Evolutionary conservation across 164 flowering plant species (phyloP), one percentile per base, ranked within the genome.

Genomic region (Umbilicus rupestris): DNA sequence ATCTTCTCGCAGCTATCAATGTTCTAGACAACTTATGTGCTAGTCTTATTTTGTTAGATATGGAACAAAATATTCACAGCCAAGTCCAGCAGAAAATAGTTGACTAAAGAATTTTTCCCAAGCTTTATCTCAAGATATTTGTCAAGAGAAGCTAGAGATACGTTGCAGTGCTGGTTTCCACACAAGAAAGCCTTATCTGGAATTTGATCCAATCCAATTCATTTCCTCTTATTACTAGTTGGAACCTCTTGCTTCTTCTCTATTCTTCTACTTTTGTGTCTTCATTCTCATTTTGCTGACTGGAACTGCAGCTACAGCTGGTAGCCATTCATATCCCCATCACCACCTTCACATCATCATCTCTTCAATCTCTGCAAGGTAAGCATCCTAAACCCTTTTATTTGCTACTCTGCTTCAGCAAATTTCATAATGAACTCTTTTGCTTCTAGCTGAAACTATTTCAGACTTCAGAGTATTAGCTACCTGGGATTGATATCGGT

Each of bases 161-260:
- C 60, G 60, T 47, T 52, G 58, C 58, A 52, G 9, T 29, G 29
- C 29, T 24, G 58, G 58, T 24, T 52, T 52, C 30, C 58, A 26
- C 58, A 52, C 58, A 55, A 28, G 24, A 24, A 24, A 52, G 30
- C 58, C 58, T 22, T 52, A 52, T 52, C 58, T 12, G 15, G 30
- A 52, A 3, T 22, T 52, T 1, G 58, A 52, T 52, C 58, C 58
- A 52, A 22, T 52, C n/a, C 55, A 45, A 9, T n/a, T 49, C 55
- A 1, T 4, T 49, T 49, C 55, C 55, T 12, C 29, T 15, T 52
- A 1, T 52, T 24, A 6, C 52, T 4, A 47, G 52, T 47, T 47
- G 52, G 22, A 47, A 4, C 19, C 19, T n/a, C 5, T 47, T 1
- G 60, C 22, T 14, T 28, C 58, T 26, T 52, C 58, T 52, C 15